Base-by-base conservation (phyloP, 129 eudicot species). In the Daucus carota region DNA sequence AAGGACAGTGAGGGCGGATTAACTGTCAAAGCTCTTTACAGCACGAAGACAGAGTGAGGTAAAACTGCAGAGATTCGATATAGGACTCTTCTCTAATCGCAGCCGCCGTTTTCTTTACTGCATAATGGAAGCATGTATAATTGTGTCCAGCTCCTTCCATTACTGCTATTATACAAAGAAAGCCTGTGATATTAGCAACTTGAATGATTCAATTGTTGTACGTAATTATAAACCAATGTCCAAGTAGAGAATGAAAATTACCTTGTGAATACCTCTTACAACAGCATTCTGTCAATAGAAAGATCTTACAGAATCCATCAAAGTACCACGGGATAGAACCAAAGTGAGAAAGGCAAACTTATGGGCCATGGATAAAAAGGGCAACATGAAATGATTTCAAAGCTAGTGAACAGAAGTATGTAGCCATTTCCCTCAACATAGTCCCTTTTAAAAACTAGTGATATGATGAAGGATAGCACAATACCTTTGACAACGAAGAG, bases 231-330 rank as follows among this genome's bases (percentile, higher is more conserved):
- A 62, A 24, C 68, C 28, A 62, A 6, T 40, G 60, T 4, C 12
- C 41, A 62, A 28, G 28, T 33, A 13, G 29, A 26, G 26, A 28
- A 26, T 15, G 47, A 28, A 3, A 28, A 79, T 89, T 74, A 89
- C 97, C 96, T 86, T 84, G 81, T 77, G 57, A 65, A 86, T 78
- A 82, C 83, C 85, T 81, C 84, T 77, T 43, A 32, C 32, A 89
- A 81, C 82, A 84, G 78, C 60, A 79, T 32, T 68, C 72, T 78
- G 65, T 72, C 26, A 22, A 13, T 9, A 7, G 26, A 34, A 71
- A 47, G 52, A 22, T 54, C 8, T 54, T 36, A 36, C 5, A 36
- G 62, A n/a, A 50, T 18, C 60, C 26, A 50, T 7, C 26, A 65
- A n/a, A 47, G 73, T 43, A 22, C 50, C 0, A 36, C 7, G n/a